Conservation (phyloP, 2,329 filamentous ascomycete species). For the Pleomassaria siparia region DNA sequence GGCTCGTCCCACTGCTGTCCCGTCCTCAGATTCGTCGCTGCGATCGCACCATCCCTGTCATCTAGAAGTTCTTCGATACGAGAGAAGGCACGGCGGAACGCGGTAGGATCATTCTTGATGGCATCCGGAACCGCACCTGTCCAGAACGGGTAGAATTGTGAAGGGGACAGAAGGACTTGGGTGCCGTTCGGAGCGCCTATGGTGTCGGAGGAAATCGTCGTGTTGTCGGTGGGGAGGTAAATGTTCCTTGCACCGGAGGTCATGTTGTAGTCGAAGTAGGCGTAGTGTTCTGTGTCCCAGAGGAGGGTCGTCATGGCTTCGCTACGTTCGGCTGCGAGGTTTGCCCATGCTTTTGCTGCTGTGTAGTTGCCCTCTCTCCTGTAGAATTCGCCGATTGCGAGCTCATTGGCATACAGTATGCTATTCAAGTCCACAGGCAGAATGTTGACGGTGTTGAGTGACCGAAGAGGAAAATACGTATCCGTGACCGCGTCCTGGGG, state of each 20-base stretch:
- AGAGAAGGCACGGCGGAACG: constrained; percentile 57
- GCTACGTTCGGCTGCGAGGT: constrained; percentile 56
- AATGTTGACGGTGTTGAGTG: constrained; percentile 60
- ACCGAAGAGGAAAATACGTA: constrained; percentile 66
- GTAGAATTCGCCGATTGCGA: constrained; percentile 59
- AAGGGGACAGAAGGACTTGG: constrained; percentile 60
- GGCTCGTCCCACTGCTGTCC: constrained; percentile 72
- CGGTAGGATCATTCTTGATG: constrained; percentile 61
- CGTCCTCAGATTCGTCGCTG: constrained; percentile 62
- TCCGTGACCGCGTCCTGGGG: constrained; percentile 61
- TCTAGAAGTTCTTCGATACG: constrained; percentile 58
- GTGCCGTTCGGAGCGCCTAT: constrained; percentile 54
- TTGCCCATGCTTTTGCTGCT: constrained; percentile 53
- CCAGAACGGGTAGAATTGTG: constrained; percentile 71
- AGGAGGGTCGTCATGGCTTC: constrained; percentile 64
- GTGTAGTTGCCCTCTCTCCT: constrained; percentile 54
- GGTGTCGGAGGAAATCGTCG: constrained; percentile 42
- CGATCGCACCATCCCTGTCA: constrained; percentile 57
- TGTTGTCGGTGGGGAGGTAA: constrained; percentile 51
- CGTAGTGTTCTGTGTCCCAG: constrained; percentile 64
- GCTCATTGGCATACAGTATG: constrained; percentile 67
- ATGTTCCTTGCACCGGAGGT: constrained; percentile 60
- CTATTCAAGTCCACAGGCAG: constrained; percentile 69
- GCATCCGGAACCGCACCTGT: constrained; percentile 61
- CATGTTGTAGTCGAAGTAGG: constrained; percentile 71